Evolutionary conservation across 2,329 filamentous ascomycete species (phyloP).

Genomic region (Thermoascus crustaceus): DNA sequence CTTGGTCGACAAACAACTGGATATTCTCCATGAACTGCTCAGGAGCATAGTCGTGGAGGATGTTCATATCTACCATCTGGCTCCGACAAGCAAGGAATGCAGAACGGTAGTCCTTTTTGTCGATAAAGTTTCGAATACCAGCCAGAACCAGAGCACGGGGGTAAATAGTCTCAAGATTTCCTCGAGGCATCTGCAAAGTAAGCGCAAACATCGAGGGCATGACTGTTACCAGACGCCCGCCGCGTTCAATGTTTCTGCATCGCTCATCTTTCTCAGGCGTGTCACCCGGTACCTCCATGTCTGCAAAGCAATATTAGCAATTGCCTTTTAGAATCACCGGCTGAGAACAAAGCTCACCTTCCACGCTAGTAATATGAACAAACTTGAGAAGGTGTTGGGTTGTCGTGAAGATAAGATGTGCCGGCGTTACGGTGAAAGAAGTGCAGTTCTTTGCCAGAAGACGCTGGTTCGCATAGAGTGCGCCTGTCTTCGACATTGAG

Average conservation of each 20-base stretch:
- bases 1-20: slow-evolving; percentile 69
- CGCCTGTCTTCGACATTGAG: slow-evolving; percentile 66
- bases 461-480: slow-evolving; percentile 68
- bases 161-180: slow-evolving; percentile 91
- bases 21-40: slow-evolving; percentile 74
- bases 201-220: slow-evolving; percentile 82
- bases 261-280: slow-evolving; percentile 88
- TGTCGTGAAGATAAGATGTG: slow-evolving; percentile 86
- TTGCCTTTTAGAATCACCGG: neutral
- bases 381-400: slow-evolving; percentile 91
- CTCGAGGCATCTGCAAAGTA: slow-evolving; percentile 88
- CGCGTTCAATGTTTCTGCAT: slow-evolving; percentile 85
- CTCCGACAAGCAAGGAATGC: slow-evolving; percentile 84
- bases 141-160: slow-evolving; percentile 87
- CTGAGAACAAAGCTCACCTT: slow-evolving; percentile 44
- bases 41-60: slow-evolving; percentile 87
- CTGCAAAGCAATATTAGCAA: slow-evolving; percentile 35
- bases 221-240: slow-evolving; percentile 75
- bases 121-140: slow-evolving; percentile 74
- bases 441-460: slow-evolving; percentile 80
- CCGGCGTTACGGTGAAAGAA: slow-evolving; percentile 73
- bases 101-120: slow-evolving; percentile 68
- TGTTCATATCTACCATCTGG: slow-evolving; percentile 96
- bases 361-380: slow-evolving; percentile 63
- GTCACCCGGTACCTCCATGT: slow-evolving; percentile 73